These are phyloP conservation scores for Trametes villosa DNA, from an alignment of 768 basidiomycete species.

Conservation along the genomic window DNA sequence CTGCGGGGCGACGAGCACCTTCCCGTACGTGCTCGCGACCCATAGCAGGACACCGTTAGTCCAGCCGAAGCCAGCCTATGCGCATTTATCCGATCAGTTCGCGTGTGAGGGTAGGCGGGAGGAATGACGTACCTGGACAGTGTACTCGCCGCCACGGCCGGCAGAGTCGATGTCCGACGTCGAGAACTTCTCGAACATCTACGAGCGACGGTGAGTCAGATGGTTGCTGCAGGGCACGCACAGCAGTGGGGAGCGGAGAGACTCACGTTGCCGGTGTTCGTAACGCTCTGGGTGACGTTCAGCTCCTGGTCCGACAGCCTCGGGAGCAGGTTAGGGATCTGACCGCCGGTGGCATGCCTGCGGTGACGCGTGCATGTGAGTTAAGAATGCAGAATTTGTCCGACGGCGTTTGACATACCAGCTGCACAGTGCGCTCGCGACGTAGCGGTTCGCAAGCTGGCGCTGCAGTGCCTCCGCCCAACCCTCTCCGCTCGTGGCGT, in stretches of 20 bases:
- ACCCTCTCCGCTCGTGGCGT: constrained; percentile 59
- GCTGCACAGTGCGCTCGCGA: constrained; percentile 82
- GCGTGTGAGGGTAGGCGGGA: not conserved
- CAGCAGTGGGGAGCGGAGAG: not conserved
- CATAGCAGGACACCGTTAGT: constrained; percentile 83
- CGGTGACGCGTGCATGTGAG: not conserved
- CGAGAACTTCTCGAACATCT: constrained; percentile 94
- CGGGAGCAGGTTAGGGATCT: constrained; percentile 69
- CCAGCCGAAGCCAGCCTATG: constrained; percentile 83
- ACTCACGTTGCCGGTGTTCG: constrained; percentile 76
- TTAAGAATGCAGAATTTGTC: not conserved
- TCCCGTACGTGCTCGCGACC: constrained; percentile 70
- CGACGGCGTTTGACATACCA: constrained; percentile 58
- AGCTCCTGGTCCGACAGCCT: constrained; percentile 71
- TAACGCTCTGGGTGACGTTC: constrained; percentile 65
- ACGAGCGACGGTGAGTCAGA: not conserved
- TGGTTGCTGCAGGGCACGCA: not conserved
- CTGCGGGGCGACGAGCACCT: constrained; percentile 57
- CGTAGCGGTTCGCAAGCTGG: constrained; percentile 85
- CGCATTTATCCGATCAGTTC: not conserved
- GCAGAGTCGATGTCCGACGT: constrained; percentile 76
- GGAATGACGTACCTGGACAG: constrained; percentile 62
- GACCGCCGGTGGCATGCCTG: constrained; percentile 89
- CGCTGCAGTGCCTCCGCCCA: constrained; percentile 67
- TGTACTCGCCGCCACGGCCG: constrained; percentile 86